Percentiles rank a stretch among this genome's conserved stretches.
Conservation (phyloP, 2,329 filamentous ascomycete species). For the Penicillium sp. region DNA sequence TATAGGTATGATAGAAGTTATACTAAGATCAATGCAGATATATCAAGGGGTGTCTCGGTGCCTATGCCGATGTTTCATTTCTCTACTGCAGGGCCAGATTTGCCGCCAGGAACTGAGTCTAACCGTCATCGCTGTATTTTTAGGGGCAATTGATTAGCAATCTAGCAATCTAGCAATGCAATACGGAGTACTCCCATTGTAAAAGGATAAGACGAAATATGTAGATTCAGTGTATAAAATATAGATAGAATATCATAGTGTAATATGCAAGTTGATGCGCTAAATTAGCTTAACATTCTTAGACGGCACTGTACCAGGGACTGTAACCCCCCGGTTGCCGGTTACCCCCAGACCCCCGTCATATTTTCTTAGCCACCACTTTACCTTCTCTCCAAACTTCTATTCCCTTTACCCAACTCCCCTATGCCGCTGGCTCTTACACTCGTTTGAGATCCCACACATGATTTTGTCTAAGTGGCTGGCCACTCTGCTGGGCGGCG, state of each 20-base stretch:
- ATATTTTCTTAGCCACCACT: not conserved
- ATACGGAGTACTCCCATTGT: not conserved
- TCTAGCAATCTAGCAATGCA: not conserved
- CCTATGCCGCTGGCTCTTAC: slow-evolving; percentile 14
- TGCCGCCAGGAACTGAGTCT: slow-evolving; percentile 11
- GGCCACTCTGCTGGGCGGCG: slow-evolving; percentile 21
- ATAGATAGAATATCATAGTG: not conserved
- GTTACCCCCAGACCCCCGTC: slow-evolving; percentile 2
- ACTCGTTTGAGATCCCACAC: slow-evolving; percentile 10
- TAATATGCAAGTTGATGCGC: not conserved
- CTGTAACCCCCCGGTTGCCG: slow-evolving; percentile 8
- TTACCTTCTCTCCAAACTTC: not conserved
- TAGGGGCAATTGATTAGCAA: not conserved
- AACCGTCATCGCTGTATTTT: slow-evolving; percentile 4
- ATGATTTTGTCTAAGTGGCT: slow-evolving; percentile 26
- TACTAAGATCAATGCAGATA: not conserved
- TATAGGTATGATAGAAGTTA: not conserved
- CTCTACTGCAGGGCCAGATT: slow-evolving; percentile 2
- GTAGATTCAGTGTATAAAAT: not conserved
- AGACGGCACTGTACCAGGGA: slow-evolving; percentile 1
- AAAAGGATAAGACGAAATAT: not conserved
- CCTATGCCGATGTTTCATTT: slow-evolving; percentile 10
- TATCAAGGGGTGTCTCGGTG: slow-evolving; percentile 8
- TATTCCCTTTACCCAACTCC: not conserved
- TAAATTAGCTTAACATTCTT: slow-evolving; percentile 2